Evolutionary conservation across 352 stramenopile genomes (phyloP), one percentile per base, ranked within the genome.

Genomic region (Phytopythium chamaehyphon): DNA sequence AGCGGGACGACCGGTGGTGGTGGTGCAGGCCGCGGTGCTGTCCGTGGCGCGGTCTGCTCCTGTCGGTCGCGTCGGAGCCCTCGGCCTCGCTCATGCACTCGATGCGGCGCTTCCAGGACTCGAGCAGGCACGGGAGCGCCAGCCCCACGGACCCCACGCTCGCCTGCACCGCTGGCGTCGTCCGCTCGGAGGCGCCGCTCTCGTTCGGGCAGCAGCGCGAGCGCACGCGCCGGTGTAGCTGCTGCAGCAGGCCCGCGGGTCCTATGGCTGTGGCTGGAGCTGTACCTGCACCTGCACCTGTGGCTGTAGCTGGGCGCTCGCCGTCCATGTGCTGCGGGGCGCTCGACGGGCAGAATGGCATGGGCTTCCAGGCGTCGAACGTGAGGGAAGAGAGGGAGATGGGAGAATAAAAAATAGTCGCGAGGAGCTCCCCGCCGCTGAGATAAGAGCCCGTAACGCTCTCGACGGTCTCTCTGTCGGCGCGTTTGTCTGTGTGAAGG

Each of bases 31-130:
- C 14, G 21, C 22, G 21, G 37, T 45, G 47, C 1, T 26, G 22
- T 19, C 21, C 10, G 36, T 46, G 47, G 9, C 47, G 22, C 31
- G 24, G 35, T 14, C 21, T 31, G 35, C 12, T 44, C 8, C 22
- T 16, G 36, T 16, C 24, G 38, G n/a, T 23, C 9, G 16, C 46
- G 19, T 35, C 14, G 14, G 23, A 15, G 35, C 15, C 2, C 7
- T 45, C 23, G 10, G 55, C 39, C 16, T 53, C 40, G 33, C 16
- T 23, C 59, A 72, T 72, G 28, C 40, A 28, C 14, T 72, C 64
- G 44, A 72, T 72, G 40, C 64, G 64, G 18, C 59, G 63, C 4
- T 54, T 18, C 64, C 64, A 72, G 14, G 52, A 43, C 53, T 72
- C 55, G 10, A 72, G 21, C 8, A 72, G 48, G 24, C 63, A 68